Evolutionary conservation across 1,139 yeast species (phyloP), one percentile per base, ranked within the genome.

Genomic region (Williopsis jadinii): DNA sequence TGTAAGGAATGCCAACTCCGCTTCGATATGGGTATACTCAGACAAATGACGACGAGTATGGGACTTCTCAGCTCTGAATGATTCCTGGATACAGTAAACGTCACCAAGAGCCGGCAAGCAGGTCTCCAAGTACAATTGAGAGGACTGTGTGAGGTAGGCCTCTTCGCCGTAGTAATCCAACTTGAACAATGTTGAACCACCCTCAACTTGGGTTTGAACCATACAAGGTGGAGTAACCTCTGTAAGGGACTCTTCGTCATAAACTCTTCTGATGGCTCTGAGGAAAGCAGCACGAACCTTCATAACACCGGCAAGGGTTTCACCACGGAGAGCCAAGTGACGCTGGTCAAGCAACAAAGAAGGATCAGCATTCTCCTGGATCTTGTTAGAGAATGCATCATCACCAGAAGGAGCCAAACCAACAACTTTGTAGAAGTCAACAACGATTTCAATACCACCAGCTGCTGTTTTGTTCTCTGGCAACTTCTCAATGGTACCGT

Each of bases 201-300:
- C 98, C 71, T 94, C 99, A 46, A 94, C 99, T 71, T 92, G 97
- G 36, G 97, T 90, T 70, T 94, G 98, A 45, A 94, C 99, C 97
- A 94, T 90, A 68, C 97, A 90, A 58, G 99, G 99, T 38, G 98
- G 97, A 32, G 97, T 92, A 46, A 94, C 97, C 71, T 94, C 99
- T 36, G 79, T 69, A 44, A 88, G 61, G 34, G 79, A 77, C 67
- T 84, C 90, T 57, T 87, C 94, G 30, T 64, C 70, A 60, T 75
- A 90, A 46, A 84, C 84, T 53, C 77, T 73, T 70, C 99, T 80
- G 55, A 94, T 68, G 30, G 94, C 70, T 40, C 70, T 69, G 58
- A 92, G 70, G 45, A 88, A 73, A 32, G 80, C 69, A 35, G 97
- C 92, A 64, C 99, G 83, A 36, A 94, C 98, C 64, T 84, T 86